phyloP scores from a whole-genome alignment of 306 rosid species.

The Lathyrus aphaca region DNA sequence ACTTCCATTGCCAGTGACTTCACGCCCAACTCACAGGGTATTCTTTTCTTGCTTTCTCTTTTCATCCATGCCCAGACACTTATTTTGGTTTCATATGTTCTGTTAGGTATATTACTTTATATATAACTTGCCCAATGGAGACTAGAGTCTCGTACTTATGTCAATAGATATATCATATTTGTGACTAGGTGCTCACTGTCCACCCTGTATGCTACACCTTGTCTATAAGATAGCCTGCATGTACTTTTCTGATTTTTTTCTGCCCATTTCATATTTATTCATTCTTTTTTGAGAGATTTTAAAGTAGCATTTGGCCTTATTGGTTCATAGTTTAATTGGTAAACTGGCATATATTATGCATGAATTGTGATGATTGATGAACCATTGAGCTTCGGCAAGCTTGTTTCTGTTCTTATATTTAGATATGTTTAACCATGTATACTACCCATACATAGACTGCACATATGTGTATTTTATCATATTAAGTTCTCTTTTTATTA shows the following conservation, averaged over 20 bases:
- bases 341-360: conserved; percentile 2
- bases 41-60: conserved; percentile 16
- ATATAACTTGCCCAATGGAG: background rate
- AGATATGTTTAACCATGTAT: conserved; percentile 10
- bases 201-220: conserved; percentile 5
- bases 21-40: conserved; percentile 61
- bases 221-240: background rate
- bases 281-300: conserved; percentile 4
- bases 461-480: conserved; percentile 16
- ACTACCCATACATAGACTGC: background rate
- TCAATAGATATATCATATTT: conserved; percentile 16
- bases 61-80: background rate
- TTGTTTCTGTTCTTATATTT: conserved; percentile 5
- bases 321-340: conserved; percentile 26
- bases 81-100: conserved; percentile 22
- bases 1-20: conserved; percentile 68
- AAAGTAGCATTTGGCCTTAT: conserved; percentile 18
- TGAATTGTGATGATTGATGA: conserved; percentile 34
- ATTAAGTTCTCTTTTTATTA: background rate
- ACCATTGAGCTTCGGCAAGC: background rate
- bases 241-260: background rate
- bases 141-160: background rate
- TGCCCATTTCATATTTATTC: background rate
- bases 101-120: background rate
- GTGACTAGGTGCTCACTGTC: background rate